Evolutionary conservation across 805 yeast genomes (phyloP).

Genomic region (Barnettozyma californica): DNA sequence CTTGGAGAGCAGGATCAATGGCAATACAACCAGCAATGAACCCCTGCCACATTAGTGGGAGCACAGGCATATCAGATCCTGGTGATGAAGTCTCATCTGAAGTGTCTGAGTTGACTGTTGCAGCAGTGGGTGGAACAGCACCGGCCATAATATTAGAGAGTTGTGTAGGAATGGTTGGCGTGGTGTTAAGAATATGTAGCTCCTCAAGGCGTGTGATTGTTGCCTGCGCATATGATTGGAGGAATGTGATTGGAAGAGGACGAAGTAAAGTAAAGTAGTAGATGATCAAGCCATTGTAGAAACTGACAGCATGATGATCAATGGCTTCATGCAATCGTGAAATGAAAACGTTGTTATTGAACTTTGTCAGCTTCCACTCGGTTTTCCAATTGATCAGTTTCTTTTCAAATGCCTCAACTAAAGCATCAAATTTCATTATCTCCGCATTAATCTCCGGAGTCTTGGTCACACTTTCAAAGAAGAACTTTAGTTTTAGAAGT

Average conservation of each 20-base stretch:
- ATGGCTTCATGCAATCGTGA: conserved; percentile 54
- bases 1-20: conserved; percentile 48
- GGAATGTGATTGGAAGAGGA: conserved; percentile 44
- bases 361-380: conserved; percentile 60
- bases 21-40: conserved; percentile 85
- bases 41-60: conserved; percentile 86
- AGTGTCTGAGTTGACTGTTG: background rate
- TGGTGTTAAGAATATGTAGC: conserved; percentile 35
- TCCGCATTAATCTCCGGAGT: conserved; percentile 10
- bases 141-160: background rate
- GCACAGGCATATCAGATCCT: conserved; percentile 45
- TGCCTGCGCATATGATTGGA: conserved; percentile 58
- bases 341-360: conserved; percentile 22
- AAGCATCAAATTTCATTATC: conserved; percentile 14
- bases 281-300: conserved; percentile 64
- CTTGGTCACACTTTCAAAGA: conserved; percentile 24
- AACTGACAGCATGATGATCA: conserved; percentile 75
- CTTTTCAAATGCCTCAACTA: conserved; percentile 36
- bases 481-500: conserved; percentile 56
- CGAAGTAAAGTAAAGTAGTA: conserved; percentile 65
- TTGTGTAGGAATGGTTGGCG: background rate
- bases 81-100: conserved; percentile 35
- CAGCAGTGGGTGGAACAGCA: no score
- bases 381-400: conserved; percentile 60
- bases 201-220: conserved; percentile 61